These are phyloP conservation scores for Garcileccinum viscosum DNA, from an alignment of 1,284 basidiomycete genomes.

Conservation along the genomic window DNA sequence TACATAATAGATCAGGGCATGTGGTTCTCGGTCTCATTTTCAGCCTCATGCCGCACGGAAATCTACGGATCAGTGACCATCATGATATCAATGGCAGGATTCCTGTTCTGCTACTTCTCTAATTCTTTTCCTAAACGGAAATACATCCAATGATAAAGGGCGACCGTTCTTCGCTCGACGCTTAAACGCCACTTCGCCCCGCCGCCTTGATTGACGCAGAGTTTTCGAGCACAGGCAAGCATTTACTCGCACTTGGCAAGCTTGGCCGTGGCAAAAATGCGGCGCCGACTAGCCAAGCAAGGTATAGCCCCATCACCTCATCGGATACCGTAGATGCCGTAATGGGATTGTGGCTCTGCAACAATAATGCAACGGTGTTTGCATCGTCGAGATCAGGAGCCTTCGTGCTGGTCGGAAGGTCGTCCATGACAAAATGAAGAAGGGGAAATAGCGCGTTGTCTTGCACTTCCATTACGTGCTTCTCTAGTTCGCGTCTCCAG, in stretches of 20 bases:
- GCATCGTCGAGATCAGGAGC: slow-evolving; percentile 90
- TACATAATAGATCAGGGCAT: slow-evolving; percentile 1
- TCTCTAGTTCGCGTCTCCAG: slow-evolving; percentile 93
- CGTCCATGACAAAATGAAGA: slow-evolving; percentile 96
- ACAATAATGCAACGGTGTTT: slow-evolving; percentile 73
- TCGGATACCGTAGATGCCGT: slow-evolving; percentile 76
- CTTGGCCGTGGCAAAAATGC: slow-evolving; percentile 82
- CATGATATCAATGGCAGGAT: not conserved
- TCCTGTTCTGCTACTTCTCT: not conserved
- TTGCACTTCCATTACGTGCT: slow-evolving; percentile 91
- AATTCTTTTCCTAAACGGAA: not conserved
- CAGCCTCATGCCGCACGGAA: not conserved
- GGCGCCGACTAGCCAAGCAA: slow-evolving; percentile 93
- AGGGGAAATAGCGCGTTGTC: slow-evolving; percentile 98
- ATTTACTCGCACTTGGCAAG: slow-evolving; percentile 43
- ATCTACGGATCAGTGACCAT: not conserved
- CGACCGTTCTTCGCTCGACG: not conserved
- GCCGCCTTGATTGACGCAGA: slow-evolving; percentile 47
- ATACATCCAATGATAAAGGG: not conserved
- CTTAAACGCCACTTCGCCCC: slow-evolving; percentile 52
- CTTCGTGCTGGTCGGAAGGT: slow-evolving; percentile 96
- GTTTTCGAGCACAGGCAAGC: slow-evolving; percentile 50
- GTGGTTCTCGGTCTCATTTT: not conserved
- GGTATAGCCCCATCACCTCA: slow-evolving; percentile 82
- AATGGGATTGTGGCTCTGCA: slow-evolving; percentile 48